Evolutionary conservation across 352 stramenopile genomes (phyloP), one percentile per base, ranked within the genome.

Genomic region (Globisporangium cylindrosporum): DNA sequence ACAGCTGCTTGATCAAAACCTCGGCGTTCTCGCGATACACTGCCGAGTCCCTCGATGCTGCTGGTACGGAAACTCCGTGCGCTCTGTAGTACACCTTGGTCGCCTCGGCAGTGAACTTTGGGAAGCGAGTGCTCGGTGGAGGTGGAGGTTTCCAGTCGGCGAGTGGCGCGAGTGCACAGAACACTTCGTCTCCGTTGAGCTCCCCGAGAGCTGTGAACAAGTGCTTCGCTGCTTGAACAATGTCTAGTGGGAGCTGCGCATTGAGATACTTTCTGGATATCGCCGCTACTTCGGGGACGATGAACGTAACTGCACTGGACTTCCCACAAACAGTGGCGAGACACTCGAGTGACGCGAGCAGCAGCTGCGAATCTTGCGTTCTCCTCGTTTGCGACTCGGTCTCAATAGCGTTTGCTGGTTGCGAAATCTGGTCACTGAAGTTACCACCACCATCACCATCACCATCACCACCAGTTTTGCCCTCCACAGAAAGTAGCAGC

Each of bases 121-220:
- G 69, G 61, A 93, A 91, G 22, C 73, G 73, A 5, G 72, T 18
- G 22, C 73, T 81, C 2, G 83, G 82, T 12, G 84, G 78, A 4
- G 65, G 15, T n/a, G 73, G 79, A 1, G 84, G 84, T 6, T 74
- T 59, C 87, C 87, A 94, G 43, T 79, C 58, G 0, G 76, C 75
- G 14, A 90, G 67, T 49, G 75, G 60, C 14, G 80, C 85, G 54
- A 93, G 38, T 1, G 73, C 70, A 46, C 77, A 85, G 59, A 94
- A 92, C 7, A 93, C 84, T 67, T 92, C 80, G 57, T 94, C 85
- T 57, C 82, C 75, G 48, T 94, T 94, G 14, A 92, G 66, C 14
- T 70, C 59, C 6, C 71, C 78, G 3, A 94, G 67, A 20, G 74
- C 72, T 25, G 62, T 48, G 38, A 93, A 83, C 7, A 92, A 64